Evolutionary conservation across 331 rosid genomes (phyloP).

Genomic region (Erythrophleum ivorense): DNA sequence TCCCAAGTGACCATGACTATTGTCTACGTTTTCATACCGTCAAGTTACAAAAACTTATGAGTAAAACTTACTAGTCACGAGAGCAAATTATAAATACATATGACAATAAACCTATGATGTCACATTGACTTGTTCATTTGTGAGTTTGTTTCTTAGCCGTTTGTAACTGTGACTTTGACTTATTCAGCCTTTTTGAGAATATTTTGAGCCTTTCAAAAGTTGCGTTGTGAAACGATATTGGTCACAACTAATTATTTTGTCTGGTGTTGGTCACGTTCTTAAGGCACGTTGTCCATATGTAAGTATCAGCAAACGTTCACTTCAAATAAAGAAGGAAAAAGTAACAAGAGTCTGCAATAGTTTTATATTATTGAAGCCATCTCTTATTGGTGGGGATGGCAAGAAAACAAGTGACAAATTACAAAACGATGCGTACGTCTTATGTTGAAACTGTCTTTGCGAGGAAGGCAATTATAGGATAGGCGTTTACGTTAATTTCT

Average conservation of each 20-base stretch:
- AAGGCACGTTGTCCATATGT: neutral
- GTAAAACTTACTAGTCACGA: no score
- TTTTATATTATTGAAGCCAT: no score
- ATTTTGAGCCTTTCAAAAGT: neutral
- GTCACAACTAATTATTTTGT: neutral
- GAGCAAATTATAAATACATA: no score
- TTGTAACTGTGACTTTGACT: neutral
- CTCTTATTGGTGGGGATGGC: neutral
- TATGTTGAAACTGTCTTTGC: conserved; percentile 8
- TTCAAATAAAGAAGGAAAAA: neutral
- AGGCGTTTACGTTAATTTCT: conserved; percentile 12
- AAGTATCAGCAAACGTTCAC: neutral
- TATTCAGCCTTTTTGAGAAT: neutral
- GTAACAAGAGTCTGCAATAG: neutral
- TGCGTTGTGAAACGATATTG: neutral
- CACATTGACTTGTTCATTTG: no score
- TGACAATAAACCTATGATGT: no score
- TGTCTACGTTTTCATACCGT: no score
- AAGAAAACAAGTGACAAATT: neutral
- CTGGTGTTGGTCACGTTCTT: neutral
- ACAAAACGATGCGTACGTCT: neutral
- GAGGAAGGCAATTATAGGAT: conserved; percentile 28
- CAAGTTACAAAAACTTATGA: no score
- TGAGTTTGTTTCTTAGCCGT: no score
- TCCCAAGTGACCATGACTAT: no score